These are phyloP conservation scores for Polyplosphaeria fusca DNA, from an alignment of 495 filamentous ascomycete species.

Conservation along the genomic window DNA sequence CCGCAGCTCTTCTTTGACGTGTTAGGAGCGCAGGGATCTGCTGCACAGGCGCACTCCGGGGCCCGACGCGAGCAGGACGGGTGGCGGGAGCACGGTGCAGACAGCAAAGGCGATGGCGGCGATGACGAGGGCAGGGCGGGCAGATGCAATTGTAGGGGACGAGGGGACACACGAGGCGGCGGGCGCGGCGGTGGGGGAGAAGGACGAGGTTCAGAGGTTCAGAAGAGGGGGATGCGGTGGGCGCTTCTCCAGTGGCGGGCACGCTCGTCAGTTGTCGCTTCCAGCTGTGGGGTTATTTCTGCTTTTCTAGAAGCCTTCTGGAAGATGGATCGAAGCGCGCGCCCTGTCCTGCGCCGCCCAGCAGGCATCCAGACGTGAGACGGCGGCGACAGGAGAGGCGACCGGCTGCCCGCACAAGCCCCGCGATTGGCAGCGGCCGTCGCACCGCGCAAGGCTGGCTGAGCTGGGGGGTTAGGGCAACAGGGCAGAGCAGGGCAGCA, in stretches of 20 bases:
- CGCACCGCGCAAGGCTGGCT: not conserved
- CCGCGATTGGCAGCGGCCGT: not conserved
- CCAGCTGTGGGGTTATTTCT: not conserved
- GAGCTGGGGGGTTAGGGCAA: too few species aligned
- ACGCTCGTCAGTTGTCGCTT: not conserved
- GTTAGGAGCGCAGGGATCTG: conserved; percentile 34
- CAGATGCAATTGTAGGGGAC: not conserved
- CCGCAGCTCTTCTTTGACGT: conserved; percentile 35
- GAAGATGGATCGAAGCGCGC: not conserved
- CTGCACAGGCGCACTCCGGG: conserved; percentile 28
- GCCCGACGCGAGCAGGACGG: conserved; percentile 27
- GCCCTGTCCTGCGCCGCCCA: not conserved
- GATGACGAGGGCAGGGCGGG: not conserved
- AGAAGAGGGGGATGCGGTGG: not conserved
- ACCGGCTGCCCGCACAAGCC: too few species aligned
- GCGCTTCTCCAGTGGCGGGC: not conserved
- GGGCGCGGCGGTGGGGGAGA: too few species aligned
- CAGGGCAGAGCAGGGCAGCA: too few species aligned
- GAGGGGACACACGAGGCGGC: not conserved
- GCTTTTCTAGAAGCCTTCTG: not conserved
- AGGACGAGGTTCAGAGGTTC: too few species aligned
- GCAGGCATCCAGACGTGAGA: not conserved
- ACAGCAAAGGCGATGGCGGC: conserved; percentile 2
- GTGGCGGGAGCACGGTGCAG: conserved; percentile 2
- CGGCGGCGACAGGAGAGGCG: not conserved